Percentiles rank a stretch among this genome's conserved stretches.
Evolutionary conservation across 495 filamentous ascomycete species (phyloP).

Genomic region (Penicillium salamii): DNA sequence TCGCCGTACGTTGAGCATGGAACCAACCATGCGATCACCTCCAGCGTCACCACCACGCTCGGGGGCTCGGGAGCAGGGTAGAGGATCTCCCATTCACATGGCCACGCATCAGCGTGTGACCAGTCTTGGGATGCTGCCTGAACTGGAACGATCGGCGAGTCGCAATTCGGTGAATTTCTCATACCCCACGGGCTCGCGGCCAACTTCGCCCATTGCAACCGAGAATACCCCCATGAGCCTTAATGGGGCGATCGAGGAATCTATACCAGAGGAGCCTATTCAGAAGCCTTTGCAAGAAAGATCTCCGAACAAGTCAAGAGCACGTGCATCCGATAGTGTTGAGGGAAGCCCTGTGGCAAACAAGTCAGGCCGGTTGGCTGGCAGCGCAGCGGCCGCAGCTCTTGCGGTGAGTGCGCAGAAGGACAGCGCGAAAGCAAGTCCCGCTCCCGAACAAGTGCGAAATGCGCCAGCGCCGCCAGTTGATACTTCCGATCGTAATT

Average conservation of each 20-base stretch:
- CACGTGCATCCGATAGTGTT: conserved; percentile 30
- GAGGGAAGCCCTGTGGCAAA: conserved; percentile 45
- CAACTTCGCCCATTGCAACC: conserved; percentile 35
- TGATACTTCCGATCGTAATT: background rate
- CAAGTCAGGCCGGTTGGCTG: conserved; percentile 34
- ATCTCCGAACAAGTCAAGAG: conserved; percentile 42
- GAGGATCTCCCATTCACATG: conserved; percentile 16
- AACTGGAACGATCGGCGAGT: conserved; percentile 56
- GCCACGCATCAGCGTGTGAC: conserved; percentile 19
- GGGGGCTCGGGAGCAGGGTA: conserved; percentile 34
- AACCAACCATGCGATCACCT: conserved; percentile 47
- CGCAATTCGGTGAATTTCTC: conserved; percentile 82
- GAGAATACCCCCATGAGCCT: conserved; percentile 18
- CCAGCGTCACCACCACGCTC: conserved; percentile 43
- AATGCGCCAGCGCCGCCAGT: conserved; percentile 4
- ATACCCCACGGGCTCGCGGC: conserved; percentile 62
- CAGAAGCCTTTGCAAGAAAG: conserved; percentile 33
- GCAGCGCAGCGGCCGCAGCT: conserved; percentile 36
- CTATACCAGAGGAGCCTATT: conserved; percentile 36
- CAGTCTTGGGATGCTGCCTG: conserved; percentile 38
- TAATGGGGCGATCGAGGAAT: conserved; percentile 23
- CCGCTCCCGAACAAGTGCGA: background rate
- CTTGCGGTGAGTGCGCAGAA: conserved; percentile 24
- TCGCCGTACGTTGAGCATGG: conserved; percentile 53
- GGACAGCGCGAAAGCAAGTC: conserved; percentile 2